Conservation (phyloP, 495 filamentous ascomycete genomes). For the Penicillium coprophilum region DNA sequence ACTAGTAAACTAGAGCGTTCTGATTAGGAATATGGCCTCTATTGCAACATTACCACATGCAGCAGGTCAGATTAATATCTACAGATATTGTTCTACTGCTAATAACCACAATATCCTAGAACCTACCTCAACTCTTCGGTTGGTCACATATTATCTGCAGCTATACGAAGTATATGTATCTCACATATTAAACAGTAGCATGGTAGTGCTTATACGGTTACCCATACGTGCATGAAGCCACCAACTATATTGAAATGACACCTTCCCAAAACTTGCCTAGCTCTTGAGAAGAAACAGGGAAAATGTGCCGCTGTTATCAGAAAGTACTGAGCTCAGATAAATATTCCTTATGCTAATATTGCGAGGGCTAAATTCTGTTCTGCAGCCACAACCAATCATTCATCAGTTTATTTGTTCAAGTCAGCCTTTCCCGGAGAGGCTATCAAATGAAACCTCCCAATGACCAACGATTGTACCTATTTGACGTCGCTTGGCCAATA, state of each 20-base stretch:
- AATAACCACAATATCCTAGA: background rate
- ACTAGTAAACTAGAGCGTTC: background rate
- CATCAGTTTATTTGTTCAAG: background rate
- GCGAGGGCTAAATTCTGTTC: background rate
- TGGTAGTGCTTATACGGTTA: background rate
- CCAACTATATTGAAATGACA: background rate
- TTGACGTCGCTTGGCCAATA: background rate
- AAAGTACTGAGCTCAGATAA: background rate
- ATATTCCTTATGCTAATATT: background rate
- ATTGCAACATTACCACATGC: background rate
- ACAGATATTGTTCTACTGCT: background rate
- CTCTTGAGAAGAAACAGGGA: background rate
- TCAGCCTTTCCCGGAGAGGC: background rate
- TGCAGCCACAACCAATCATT: background rate
- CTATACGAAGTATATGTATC: background rate
- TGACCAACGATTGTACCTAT: background rate
- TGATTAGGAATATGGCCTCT: background rate
- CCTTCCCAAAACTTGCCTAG: background rate
- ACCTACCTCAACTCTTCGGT: background rate
- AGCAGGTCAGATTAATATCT: background rate
- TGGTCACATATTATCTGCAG: background rate
- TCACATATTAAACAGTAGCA: background rate
- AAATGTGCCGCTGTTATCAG: background rate
- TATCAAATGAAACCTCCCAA: background rate
- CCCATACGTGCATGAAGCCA: background rate